Evolutionary conservation across 345 rosid species (phyloP), one percentile per base, ranked within the genome.

Genomic region (Rhodomyrtus tomentosa): DNA sequence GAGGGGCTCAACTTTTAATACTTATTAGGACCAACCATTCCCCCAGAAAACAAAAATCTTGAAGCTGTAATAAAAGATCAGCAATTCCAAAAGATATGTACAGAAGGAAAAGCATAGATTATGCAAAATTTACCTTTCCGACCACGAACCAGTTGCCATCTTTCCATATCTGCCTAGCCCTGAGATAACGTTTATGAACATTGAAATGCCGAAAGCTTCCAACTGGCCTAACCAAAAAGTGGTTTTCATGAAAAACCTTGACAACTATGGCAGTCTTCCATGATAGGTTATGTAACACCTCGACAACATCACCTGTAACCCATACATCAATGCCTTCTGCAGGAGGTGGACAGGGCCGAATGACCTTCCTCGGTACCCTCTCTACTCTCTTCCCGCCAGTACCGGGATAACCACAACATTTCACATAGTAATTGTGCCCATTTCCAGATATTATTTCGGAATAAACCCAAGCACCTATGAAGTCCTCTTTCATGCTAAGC

Each of bases 91-190:
- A 58, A 58, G 10, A 49, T 36, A 81, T 56, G 38, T 40, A 29
- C 40, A 9, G 29, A 72, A 53, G 55, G 36, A 80, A 45, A 56
- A n/a, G 22, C 25, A 80, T 16, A 73, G 21, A 13, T 11, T 36
- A 27, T n/a, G 36, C 24, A 20, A 48, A 80, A 11, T 62, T 79
- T 85, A 90, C 92, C 92, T 88, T 83, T 14, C 92, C 90, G 50
- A 91, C 84, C 32, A 90, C 76, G 56, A 85, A 81, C 97, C 97
- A 94, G 83, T 56, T 87, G 36, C 84, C 91, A 88, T 90, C 90
- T 87, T 86, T 86, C 97, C 97, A 94, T 62, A 88, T 86, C 50
- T 92, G 94, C 20, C 97, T 86, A 53, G 82, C 90, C 90, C 97
- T 92, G 68, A 93, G 80, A 55, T 89, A 85, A 84, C 83, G 87